Evolutionary conservation across 805 yeast genomes (phyloP), one percentile per base, ranked within the genome.

Genomic region (Millerago galiae): DNA sequence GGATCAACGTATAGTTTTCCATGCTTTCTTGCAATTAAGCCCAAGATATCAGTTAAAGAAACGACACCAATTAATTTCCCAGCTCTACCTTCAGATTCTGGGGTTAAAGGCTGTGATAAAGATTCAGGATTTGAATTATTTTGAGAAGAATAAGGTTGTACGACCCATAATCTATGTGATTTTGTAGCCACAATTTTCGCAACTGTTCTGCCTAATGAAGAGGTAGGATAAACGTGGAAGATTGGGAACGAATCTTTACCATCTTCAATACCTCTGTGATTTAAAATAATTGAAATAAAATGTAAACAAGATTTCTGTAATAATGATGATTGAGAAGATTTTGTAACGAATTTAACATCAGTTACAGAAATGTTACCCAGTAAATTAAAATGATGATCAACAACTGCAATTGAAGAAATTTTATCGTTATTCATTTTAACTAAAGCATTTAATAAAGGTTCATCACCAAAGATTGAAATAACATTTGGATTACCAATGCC

Each of bases 191-290:
- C 98, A 52, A 91, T 70, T 61, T 93, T 91, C 28, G 98, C 98
- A 56, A 93, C 75, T 8, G 95, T 88, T 61, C 96, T 76, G 28
- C 88, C 95, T 39, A 93, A 71, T 0, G 93, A 81, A 9, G 95
- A 79, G 33, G 75, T 73, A 47, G 79, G 77, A 48, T 86, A 82
- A 21, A 91, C 96, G 61, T 91, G 95, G 73, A 91, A 91, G 33
- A 93, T 91, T 14, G 99, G 99, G 71, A 83, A 91, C 34, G 95
- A 88, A 67, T 91, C 99, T 63, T 90, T 89, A 40, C 96, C 96
- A 58, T 89, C 90, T 56, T 83, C 95, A 27, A 91, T 72, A 16
- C 99, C 99, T 58, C 96, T 81, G 42, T 82, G 81, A 50, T 84
- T 82, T 49, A 93, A 73, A 47, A 90, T 89, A 48, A 89, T 83